phyloP scores from a whole-genome alignment of 768 basidiomycete species.

The Hemileccinum rubropunctum region DNA sequence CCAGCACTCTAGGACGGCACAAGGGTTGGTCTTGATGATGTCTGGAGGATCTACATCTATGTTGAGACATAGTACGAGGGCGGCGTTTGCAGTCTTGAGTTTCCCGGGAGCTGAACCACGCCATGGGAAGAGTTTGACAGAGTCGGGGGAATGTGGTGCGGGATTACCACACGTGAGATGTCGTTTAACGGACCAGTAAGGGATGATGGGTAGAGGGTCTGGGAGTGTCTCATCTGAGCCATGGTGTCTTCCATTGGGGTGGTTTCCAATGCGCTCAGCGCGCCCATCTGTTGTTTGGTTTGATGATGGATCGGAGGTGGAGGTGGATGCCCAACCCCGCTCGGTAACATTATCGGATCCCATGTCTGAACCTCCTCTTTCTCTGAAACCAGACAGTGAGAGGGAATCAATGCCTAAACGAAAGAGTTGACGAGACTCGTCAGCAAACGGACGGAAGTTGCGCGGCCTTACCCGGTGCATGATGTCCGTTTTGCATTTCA shows the following conservation, averaged over 20 bases:
- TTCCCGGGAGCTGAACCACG: constrained; percentile 77
- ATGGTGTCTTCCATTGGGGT: constrained; percentile 34
- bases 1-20: constrained; percentile 95
- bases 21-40: constrained; percentile 94
- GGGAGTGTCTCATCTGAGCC: constrained; percentile 47
- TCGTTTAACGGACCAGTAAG: constrained; percentile 85
- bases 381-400: constrained; percentile 15
- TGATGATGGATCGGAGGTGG: constrained; percentile 50
- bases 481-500: constrained; percentile 32
- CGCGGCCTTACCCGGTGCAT: constrained; percentile 19
- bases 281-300: constrained; percentile 33
- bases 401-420: constrained; percentile 18
- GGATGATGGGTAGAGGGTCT: constrained; percentile 57
- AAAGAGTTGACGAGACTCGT: constrained; percentile 4
- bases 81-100: constrained; percentile 88
- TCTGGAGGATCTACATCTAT: constrained; percentile 98
- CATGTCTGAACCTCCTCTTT: constrained; percentile 28
- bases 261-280: constrained; percentile 30
- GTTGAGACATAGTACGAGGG: constrained; percentile 89
- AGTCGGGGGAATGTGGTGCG: constrained; percentile 64
- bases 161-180: constrained; percentile 91
- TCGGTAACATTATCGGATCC: constrained; percentile 57
- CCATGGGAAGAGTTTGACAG: constrained; percentile 71
- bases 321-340: constrained; percentile 45
- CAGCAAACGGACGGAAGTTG: not conserved